Conservation (phyloP, 768 basidiomycete genomes). For the Nidularia pulvinata region DNA sequence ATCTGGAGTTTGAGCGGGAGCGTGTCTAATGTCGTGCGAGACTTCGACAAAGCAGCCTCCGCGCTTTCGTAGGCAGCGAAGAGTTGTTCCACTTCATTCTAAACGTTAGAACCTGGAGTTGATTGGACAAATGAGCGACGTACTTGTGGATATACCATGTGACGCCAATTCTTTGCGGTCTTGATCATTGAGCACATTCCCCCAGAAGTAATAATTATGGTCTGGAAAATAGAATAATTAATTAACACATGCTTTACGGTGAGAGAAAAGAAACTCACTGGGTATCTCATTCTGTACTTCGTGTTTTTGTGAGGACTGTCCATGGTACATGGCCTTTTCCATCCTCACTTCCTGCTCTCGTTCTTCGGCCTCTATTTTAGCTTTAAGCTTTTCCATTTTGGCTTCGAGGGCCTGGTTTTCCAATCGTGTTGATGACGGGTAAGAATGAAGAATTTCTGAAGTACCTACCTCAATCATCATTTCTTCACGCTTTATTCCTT, state of each 20-base stretch:
- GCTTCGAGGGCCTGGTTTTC: no score
- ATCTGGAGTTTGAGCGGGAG: slow-evolving; percentile 19
- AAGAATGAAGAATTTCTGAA: background rate
- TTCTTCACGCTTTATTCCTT: background rate
- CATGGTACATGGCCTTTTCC: no score
- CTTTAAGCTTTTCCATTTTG: no score
- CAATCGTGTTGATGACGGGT: no score
- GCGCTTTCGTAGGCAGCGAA: background rate
- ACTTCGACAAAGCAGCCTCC: background rate
- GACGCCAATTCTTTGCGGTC: slow-evolving; percentile 20
- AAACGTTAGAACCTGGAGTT: background rate
- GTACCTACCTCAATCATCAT: background rate
- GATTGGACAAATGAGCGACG: slow-evolving; percentile 2
- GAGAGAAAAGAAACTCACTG: background rate
- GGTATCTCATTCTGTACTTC: background rate
- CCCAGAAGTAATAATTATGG: slow-evolving; percentile 21
- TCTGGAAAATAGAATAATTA: slow-evolving; percentile 1
- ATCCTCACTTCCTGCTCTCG: no score
- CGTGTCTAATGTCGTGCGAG: slow-evolving; percentile 13
- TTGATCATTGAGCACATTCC: slow-evolving; percentile 18
- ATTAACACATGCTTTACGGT: no score
- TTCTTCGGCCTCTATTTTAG: no score
- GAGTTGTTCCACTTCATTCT: background rate
- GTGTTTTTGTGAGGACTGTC: no score
- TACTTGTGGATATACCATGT: slow-evolving; percentile 24